phyloP scores from a whole-genome alignment of 2,329 filamentous ascomycete genomes.

The Shiraia bambusicola region DNA sequence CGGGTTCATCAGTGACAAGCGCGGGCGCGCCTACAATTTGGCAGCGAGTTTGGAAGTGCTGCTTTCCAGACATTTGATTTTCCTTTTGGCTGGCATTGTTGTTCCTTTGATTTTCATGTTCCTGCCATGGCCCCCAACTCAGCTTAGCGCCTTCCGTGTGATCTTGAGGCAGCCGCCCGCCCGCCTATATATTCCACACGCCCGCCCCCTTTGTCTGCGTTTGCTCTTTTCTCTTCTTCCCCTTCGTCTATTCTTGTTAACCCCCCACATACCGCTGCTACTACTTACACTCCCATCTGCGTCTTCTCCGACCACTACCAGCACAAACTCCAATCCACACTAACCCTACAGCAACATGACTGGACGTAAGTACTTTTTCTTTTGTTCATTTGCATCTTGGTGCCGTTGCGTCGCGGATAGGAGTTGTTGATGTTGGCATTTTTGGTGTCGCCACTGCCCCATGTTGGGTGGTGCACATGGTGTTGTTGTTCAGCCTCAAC shows the following conservation, averaged over 20 bases:
- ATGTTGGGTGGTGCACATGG: slow-evolving; percentile 17
- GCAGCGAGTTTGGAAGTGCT: slow-evolving; percentile 8
- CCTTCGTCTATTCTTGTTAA: slow-evolving; percentile 15
- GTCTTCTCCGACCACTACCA: slow-evolving; percentile 9
- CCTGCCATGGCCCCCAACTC: slow-evolving; percentile 15
- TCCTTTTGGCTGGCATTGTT: slow-evolving; percentile 17
- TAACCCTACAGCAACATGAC: slow-evolving; percentile 43
- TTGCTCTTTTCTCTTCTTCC: slow-evolving; percentile 19
- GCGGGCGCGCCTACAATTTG: slow-evolving; percentile 8
- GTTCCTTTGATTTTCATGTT: slow-evolving; percentile 17
- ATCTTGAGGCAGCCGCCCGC: slow-evolving; percentile 29
- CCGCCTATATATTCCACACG: slow-evolving; percentile 24
- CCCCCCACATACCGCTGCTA: slow-evolving; percentile 3
- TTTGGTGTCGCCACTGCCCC: slow-evolving; percentile 10
- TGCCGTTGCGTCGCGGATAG: slow-evolving; percentile 14
- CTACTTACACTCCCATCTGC: slow-evolving; percentile 7
- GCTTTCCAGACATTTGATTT: slow-evolving; percentile 25
- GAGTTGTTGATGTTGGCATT: slow-evolving; percentile 9
- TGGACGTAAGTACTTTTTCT: slow-evolving; percentile 45
- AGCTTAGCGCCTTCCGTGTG: slow-evolving; percentile 30
- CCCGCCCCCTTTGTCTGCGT: slow-evolving; percentile 13
- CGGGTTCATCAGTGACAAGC: slow-evolving; percentile 9
- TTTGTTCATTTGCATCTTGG: slow-evolving; percentile 14
- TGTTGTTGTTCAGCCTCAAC: slow-evolving; percentile 26
- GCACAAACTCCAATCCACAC: slow-evolving; percentile 4